A percentile compares a stretch with the other conserved stretches of the same genome.
phyloP scores from a whole-genome alignment of 768 basidiomycete species.

The Hypsizygus marmoreus region DNA sequence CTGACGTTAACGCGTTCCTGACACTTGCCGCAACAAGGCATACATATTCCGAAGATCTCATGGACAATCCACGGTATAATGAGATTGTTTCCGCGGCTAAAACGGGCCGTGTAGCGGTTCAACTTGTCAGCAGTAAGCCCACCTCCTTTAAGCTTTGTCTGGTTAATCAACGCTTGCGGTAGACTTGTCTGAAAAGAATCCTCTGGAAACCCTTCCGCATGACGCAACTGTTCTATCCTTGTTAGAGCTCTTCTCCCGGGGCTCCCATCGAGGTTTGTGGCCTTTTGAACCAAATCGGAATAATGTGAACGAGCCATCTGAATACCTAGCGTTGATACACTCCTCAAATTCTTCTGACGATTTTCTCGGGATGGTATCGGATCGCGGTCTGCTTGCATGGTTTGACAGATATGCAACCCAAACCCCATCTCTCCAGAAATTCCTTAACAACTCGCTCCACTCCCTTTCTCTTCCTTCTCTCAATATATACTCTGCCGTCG shows the following conservation, averaged over 20 bases:
- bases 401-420: constrained; percentile 56
- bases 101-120: constrained; percentile 71
- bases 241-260: constrained; percentile 66
- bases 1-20: constrained; percentile 87
- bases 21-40: constrained; percentile 81
- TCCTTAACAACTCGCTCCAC: constrained; percentile 55
- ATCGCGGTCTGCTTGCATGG: constrained; percentile 70
- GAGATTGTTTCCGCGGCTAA: constrained; percentile 76
- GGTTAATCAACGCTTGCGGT: constrained; percentile 6
- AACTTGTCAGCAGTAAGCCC: constrained; percentile 74
- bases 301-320: not conserved
- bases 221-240: constrained; percentile 66
- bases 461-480: constrained; percentile 65
- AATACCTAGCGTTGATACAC: constrained; percentile 52
- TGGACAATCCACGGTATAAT: constrained; percentile 58
- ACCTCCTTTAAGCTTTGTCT: not conserved
- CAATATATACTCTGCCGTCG: constrained; percentile 60
- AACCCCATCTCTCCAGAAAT: constrained; percentile 45
- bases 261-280: constrained; percentile 66
- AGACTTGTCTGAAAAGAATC: constrained; percentile 89
- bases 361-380: constrained; percentile 75
- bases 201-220: constrained; percentile 61
- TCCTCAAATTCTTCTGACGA: constrained; percentile 43
- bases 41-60: constrained; percentile 60
- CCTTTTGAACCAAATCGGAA: not conserved